Evolutionary conservation across 768 basidiomycete genomes (phyloP).

Genomic region (Mycena vulgaris): DNA sequence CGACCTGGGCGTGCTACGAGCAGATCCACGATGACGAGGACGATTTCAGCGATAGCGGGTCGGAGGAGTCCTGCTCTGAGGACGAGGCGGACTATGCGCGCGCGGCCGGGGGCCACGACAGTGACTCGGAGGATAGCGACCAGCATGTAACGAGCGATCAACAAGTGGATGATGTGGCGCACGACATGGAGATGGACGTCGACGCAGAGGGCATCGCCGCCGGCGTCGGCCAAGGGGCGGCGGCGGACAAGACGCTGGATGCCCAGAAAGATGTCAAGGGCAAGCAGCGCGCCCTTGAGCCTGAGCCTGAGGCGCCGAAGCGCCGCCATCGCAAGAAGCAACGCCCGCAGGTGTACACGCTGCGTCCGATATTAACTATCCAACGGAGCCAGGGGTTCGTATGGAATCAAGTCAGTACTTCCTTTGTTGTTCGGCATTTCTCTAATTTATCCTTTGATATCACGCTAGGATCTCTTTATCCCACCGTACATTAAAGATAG

Average conservation of each 20-base stretch:
- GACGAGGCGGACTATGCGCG: constrained; percentile 74
- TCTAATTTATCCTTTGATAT: constrained; percentile 15
- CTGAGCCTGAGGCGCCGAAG: constrained; percentile 64
- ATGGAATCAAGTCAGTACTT: constrained; percentile 86
- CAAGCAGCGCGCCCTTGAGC: constrained; percentile 84
- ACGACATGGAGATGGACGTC: constrained; percentile 73
- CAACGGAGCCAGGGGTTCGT: constrained; percentile 92
- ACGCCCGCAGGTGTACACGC: constrained; percentile 64
- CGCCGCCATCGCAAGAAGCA: constrained; percentile 69
- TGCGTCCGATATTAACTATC: constrained; percentile 89
- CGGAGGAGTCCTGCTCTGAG: constrained; percentile 77
- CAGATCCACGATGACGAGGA: constrained; percentile 84
- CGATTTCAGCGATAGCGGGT: constrained; percentile 67
- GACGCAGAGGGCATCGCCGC: constrained; percentile 54
- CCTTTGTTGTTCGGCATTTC: not conserved
- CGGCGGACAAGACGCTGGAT: constrained; percentile 51
- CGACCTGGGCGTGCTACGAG: constrained; percentile 93
- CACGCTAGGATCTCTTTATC: constrained; percentile 82
- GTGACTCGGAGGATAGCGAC: constrained; percentile 57
- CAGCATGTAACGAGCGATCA: constrained; percentile 40
- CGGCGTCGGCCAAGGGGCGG: constrained; percentile 47
- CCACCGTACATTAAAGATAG: constrained; percentile 92
- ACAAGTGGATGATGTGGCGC: constrained; percentile 53
- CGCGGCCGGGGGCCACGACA: constrained; percentile 39
- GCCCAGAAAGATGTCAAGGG: constrained; percentile 64